Base-by-base conservation (phyloP, 1,284 basidiomycete genomes). In the Malassezia sympodialis region DNA sequence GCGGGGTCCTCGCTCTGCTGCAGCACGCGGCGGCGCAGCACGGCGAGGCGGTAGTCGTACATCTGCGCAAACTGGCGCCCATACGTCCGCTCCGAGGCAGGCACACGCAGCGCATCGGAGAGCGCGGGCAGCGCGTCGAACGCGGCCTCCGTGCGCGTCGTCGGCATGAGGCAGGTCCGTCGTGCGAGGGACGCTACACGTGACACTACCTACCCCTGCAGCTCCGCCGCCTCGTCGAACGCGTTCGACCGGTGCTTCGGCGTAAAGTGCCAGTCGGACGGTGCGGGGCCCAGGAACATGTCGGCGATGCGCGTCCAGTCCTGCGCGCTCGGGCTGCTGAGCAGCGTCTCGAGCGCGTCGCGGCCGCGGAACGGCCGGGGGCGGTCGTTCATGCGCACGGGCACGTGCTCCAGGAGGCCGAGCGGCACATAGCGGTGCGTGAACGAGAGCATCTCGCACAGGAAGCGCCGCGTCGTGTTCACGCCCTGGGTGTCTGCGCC, bases 231-330 rank as follows among this genome's bases (percentile, higher is more conserved):
- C n/a, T 56, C 49, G 30, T 46, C 59, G 41, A 63, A 65, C 15
- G 56, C 40, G 45, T 59, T 66, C 19, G 60, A 62, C 47, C 59
- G 58, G 53, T 66, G 65, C 41, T 66, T 66, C 6, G 65, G 85
- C 6, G 79, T 79, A 75, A 88, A 88, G 5, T 77, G 75, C 65
- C 67, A 75, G 21, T 65, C 57, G 24, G 83, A 82, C 0, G 84
- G 84, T 1, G 80, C 79, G 42, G 81, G 82, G 1, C 87, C 87
- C 12, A 86, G 79, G 82, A 88, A 96, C 87, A 96, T 91, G 75
- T 94, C 89, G 0, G 86, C 87, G 30, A 98, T 84, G 76, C 84
- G 88, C 49, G 96, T 86, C 93, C 93, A 98, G 73, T 96, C 90
- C n/a, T 81, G 79, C 59, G 85, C 84, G 67, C 86, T 83, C 2